A percentile compares a stretch with the other conserved stretches of the same genome.
Conservation (phyloP, 169 alveolate species). For the Plasmodium billcollinsi region DNA sequence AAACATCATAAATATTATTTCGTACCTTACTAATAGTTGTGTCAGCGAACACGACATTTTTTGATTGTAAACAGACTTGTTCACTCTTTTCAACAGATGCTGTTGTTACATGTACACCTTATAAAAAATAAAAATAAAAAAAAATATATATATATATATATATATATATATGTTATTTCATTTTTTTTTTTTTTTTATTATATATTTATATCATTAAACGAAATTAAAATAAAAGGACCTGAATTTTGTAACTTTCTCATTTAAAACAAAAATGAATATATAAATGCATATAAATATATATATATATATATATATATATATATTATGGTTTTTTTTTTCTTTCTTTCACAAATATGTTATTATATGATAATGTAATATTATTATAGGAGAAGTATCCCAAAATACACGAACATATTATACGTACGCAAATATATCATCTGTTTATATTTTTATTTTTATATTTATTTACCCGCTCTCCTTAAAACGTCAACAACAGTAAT, state of each 20-base stretch:
- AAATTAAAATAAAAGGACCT: too few species aligned
- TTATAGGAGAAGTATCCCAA: background rate
- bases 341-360: background rate
- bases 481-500: conserved; percentile 85
- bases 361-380: too few species aligned
- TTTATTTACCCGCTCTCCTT: conserved; percentile 83
- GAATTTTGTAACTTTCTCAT: background rate
- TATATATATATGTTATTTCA: too few species aligned
- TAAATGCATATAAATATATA: background rate
- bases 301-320: conserved; percentile 12
- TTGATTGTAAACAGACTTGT: conserved; percentile 58
- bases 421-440: background rate
- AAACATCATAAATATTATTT: conserved; percentile 77
- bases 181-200: background rate
- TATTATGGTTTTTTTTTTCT: background rate
- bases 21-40: conserved; percentile 78
- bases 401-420: background rate
- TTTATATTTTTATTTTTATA: conserved; percentile 23
- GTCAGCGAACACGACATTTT: conserved; percentile 78
- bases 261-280: background rate
- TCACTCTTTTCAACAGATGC: conserved; percentile 68
- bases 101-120: conserved; percentile 72
- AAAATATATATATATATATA: background rate
- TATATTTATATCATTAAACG: too few species aligned
- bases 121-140: conserved; percentile 51